phyloP scores from a whole-genome alignment of 345 rosid species.

The Populus davidiana region DNA sequence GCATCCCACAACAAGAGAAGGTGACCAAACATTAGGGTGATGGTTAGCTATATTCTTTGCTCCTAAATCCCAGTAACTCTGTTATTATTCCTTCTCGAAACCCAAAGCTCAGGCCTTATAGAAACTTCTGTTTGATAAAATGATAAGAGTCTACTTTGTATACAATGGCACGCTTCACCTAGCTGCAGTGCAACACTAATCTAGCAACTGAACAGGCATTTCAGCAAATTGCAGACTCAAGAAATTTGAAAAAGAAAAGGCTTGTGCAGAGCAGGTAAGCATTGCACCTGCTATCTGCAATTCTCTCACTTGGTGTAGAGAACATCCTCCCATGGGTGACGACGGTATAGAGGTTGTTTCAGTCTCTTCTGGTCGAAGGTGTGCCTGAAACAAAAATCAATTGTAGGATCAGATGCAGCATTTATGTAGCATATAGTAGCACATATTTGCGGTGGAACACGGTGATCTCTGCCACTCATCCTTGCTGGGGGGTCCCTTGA shows the following conservation, averaged over 20 bases:
- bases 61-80: not conserved
- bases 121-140: slow-evolving; percentile 4
- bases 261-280: slow-evolving; percentile 2
- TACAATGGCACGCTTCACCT: slow-evolving; percentile 1
- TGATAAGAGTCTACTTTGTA: not conserved
- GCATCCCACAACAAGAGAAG: not conserved
- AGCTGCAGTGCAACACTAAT: slow-evolving; percentile 21
- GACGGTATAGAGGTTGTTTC: slow-evolving; percentile 94
- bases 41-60: not conserved
- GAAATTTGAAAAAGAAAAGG: slow-evolving; percentile 1
- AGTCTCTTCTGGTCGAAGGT: slow-evolving; percentile 94
- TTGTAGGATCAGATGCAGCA: slow-evolving; percentile 7
- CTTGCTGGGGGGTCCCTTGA: not conserved
- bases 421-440: not conserved
- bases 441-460: not conserved
- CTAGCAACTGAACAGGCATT: slow-evolving; percentile 18
- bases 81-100: not conserved
- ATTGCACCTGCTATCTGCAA: slow-evolving; percentile 1
- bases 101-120: not conserved
- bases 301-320: slow-evolving; percentile 80
- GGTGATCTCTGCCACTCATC: not conserved
- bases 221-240: slow-evolving; percentile 15
- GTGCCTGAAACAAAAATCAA: slow-evolving; percentile 43
- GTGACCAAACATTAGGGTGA: not conserved
- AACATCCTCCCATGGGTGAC: slow-evolving; percentile 99